Base-by-base conservation (phyloP, 352 stramenopile species). In the Phytopythium kandeliae region DNA sequence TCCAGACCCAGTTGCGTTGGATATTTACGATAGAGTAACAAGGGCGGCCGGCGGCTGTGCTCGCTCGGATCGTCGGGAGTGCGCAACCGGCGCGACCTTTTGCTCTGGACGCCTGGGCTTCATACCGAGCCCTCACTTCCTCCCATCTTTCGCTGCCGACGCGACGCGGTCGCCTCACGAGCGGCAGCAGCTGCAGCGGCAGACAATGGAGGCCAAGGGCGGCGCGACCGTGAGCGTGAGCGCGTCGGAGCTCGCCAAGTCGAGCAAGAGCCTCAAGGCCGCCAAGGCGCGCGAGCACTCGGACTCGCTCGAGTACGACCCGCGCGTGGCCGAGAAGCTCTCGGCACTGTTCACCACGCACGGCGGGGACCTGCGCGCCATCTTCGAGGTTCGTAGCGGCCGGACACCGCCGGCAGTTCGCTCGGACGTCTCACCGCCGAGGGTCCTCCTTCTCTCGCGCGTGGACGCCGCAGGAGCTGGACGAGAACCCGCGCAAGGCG, bases 401-500 rank as follows among this genome's bases (percentile, higher is more conserved):
- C n/a, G n/a, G n/a, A n/a, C n/a, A n/a, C n/a, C n/a, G n/a, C n/a
- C n/a, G n/a, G n/a, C n/a, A n/a, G n/a, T n/a, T n/a, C n/a, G n/a
- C n/a, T n/a, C n/a, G n/a, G n/a, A n/a, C n/a, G n/a, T n/a, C n/a
- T n/a, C n/a, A n/a, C n/a, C n/a, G n/a, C n/a, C n/a, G n/a, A n/a
- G n/a, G n/a, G n/a, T n/a, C n/a, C n/a, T n/a, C n/a, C n/a, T n/a
- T n/a, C n/a, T n/a, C n/a, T n/a, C n/a, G n/a, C n/a, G n/a, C n/a
- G n/a, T n/a, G n/a, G n/a, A n/a, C n/a, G n/a, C n/a, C n/a, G n/a
- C n/a, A 86, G 67, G 78, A 89, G 38, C 69, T 92, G 15, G 69
- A 89, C 36, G 81, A 92, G 55, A 89, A 72, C 26, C 81, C 81
- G 13, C 74, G 76, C 33, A 92, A 92, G 55, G 81, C 75, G 37